Percentiles rank a stretch among this genome's conserved stretches.
These are phyloP conservation scores for Microsporum canis DNA, from an alignment of 2,329 filamentous ascomycete species.

Conservation along the genomic window DNA sequence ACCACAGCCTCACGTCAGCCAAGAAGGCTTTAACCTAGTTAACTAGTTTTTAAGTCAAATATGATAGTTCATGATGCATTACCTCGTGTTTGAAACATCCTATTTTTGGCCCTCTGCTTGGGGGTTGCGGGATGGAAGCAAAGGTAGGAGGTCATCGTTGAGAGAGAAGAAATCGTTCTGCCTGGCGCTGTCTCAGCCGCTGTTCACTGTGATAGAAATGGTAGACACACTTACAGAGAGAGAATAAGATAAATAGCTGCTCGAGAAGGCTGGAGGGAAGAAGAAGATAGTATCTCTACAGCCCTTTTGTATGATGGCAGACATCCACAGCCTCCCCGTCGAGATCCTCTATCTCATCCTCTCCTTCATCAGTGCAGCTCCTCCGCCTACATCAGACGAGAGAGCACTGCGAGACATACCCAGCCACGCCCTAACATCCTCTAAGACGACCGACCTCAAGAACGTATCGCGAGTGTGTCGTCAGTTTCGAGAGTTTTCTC, in stretches of 20 bases:
- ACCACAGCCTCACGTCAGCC: background rate
- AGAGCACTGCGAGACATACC: constrained; percentile 40
- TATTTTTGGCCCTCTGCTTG: background rate
- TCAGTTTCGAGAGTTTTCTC: constrained; percentile 41
- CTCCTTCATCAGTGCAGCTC: constrained; percentile 40
- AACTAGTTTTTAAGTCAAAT: too few species aligned
- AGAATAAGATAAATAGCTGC: background rate
- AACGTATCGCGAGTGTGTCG: constrained; percentile 43
- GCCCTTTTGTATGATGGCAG: constrained; percentile 6
- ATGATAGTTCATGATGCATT: background rate
- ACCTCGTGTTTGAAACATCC: background rate
- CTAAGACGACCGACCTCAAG: constrained; percentile 41
- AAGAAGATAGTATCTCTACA: too few species aligned
- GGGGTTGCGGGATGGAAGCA: background rate
- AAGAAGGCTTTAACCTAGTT: background rate
- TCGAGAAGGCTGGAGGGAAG: background rate
- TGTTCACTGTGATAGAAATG: background rate
- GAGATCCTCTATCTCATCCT: constrained; percentile 52
- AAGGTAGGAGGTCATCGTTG: background rate
- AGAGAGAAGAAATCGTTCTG: background rate
- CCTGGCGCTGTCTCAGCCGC: background rate
- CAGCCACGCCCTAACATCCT: constrained; percentile 32
- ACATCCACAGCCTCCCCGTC: constrained; percentile 40
- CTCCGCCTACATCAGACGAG: constrained; percentile 36
- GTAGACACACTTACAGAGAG: background rate